Evolutionary conservation across 2,329 filamentous ascomycete genomes (phyloP).

Genomic region (Penicillium sp.): DNA sequence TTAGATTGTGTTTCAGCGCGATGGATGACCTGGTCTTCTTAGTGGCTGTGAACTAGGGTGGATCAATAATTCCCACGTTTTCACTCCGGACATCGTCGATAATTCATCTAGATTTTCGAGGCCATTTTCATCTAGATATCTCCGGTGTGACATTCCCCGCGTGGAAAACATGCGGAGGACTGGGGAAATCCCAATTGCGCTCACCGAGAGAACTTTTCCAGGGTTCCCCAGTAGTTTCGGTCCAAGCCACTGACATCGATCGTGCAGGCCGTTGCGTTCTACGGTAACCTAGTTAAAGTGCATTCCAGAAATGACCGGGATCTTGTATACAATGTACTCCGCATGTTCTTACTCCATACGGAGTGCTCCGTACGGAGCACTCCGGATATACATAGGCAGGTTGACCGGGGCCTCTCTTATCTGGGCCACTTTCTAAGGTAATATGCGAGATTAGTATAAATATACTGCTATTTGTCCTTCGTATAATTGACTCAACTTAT

Average conservation of each 20-base stretch:
- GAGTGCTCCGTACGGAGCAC: no score
- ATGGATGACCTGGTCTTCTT: not conserved
- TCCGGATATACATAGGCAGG: not conserved
- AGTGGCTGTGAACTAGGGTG: not conserved
- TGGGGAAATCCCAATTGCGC: constrained; percentile 1
- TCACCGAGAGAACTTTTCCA: not conserved
- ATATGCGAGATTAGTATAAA: not conserved
- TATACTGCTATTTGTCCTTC: no score
- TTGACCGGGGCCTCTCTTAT: not conserved
- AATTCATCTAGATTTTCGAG: not conserved
- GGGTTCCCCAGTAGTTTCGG: not conserved
- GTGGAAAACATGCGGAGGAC: constrained; percentile 5
- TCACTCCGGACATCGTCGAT: not conserved
- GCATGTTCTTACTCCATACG: not conserved
- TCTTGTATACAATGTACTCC: no score
- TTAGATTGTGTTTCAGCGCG: not conserved
- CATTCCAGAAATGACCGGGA: no score
- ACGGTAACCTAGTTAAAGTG: not conserved
- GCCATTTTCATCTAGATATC: not conserved
- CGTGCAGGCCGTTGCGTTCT: not conserved
- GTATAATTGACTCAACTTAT: not conserved
- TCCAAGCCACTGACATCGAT: constrained; percentile 8
- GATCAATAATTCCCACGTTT: not conserved
- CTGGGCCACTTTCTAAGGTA: not conserved
- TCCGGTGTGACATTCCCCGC: constrained; percentile 2